Percentiles rank a stretch among this genome's conserved stretches.
These are phyloP conservation scores for Aspergillus bombycis DNA, from an alignment of 2,329 filamentous ascomycete genomes.

Conservation along the genomic window DNA sequence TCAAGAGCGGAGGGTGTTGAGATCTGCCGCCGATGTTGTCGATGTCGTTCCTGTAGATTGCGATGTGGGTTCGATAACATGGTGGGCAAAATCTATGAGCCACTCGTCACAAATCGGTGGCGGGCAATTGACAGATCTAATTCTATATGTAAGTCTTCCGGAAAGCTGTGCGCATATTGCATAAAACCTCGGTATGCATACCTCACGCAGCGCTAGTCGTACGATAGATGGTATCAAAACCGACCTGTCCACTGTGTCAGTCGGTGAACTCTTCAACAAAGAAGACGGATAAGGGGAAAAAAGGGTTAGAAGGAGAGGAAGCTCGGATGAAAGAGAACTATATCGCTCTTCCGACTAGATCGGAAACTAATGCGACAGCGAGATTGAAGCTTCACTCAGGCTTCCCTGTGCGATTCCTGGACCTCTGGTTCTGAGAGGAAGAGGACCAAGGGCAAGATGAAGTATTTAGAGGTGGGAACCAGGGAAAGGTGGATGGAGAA, in stretches of 20 bases:
- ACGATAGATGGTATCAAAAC: conserved; percentile 51
- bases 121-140: conserved; percentile 47
- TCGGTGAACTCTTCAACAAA: conserved; percentile 50
- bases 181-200: conserved; percentile 37
- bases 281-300: conserved; percentile 21
- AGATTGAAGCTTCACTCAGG: conserved; percentile 9
- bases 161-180: conserved; percentile 12
- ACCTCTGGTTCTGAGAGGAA: conserved; percentile 15
- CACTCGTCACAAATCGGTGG: conserved; percentile 21
- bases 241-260: conserved; percentile 65
- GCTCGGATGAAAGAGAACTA: conserved; percentile 12
- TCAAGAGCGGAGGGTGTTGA: conserved; percentile 82
- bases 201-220: conserved; percentile 86
- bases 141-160: conserved; percentile 21
- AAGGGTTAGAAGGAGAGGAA: conserved; percentile 10
- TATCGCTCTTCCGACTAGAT: conserved; percentile 18
- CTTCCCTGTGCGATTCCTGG: conserved; percentile 10
- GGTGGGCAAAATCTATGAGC: conserved; percentile 43
- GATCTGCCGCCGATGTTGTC: conserved; percentile 82
- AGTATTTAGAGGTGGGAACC: conserved; percentile 35
- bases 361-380: conserved; percentile 16
- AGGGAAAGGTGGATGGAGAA: conserved; percentile 30
- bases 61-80: conserved; percentile 79
- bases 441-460: conserved; percentile 28
- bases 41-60: conserved; percentile 73